Evolutionary conservation across 2,329 filamentous ascomycete genomes (phyloP), one percentile per base, ranked within the genome.

Genomic region (Chaetomium olivaceum): DNA sequence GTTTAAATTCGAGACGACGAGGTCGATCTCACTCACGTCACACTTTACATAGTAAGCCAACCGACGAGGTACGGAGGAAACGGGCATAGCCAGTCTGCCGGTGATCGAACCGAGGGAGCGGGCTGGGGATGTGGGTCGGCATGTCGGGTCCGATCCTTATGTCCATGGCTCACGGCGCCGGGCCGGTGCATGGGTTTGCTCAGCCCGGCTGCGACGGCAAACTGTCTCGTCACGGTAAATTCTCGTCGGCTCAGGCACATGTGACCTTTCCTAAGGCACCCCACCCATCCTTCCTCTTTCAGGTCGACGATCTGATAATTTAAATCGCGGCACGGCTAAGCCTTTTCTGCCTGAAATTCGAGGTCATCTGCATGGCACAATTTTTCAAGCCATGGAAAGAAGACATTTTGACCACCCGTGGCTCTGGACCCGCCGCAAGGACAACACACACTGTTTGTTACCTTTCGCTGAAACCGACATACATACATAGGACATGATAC

Each of bases 241-340:
- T 70, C 58, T 71, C 70, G 70, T 70, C 36, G 23, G n/a, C 46
- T 46, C 36, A 64, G 60, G 60, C 62, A 60, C 69, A 67, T 69
- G 67, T 70, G 69, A 70, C 67, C 54, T 4, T 16, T 65, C 50
- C 57, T 33, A 6, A 39, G 51, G 16, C 56, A 46, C 23, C 52
- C 58, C 25, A 52, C 27, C 27, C 43, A 31, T 33, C 33, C 43
- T 64, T 59, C 57, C 52, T 36, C 11, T 48, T 52, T 54, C 29
- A 27, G 29, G 63, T 36, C 36, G 29, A 43, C 50, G 23, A 60
- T 61, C 56, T 63, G 56, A 43, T 43, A 43, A 43, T 43, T 43
- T 19, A 7, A 43, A 14, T 43, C 16, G 39, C 39, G 16, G 25
- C 36, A 21, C 46, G 16, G 36, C 23, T 39, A 27, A 36, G 56